A percentile compares a stretch with the other conserved stretches of the same genome.
phyloP scores from a whole-genome alignment of 345 rosid species.

The Citrus cavaleriei region DNA sequence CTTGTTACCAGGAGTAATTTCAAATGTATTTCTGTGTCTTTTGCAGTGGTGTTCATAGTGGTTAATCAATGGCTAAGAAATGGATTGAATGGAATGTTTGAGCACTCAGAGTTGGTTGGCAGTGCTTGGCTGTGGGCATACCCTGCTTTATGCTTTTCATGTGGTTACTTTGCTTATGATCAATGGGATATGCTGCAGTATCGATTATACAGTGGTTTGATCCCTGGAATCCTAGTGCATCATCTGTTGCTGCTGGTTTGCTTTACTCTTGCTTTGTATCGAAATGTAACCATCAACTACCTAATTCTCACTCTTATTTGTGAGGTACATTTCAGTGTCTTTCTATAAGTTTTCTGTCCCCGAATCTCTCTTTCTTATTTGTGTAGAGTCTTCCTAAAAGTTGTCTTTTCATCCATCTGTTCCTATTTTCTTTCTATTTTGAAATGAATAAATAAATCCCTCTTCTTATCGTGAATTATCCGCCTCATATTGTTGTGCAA shows the following conservation, averaged over 20 bases:
- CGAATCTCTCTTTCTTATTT: background rate
- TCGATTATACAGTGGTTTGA: constrained; percentile 65
- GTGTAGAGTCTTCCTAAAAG: background rate
- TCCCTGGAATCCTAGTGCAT: constrained; percentile 76
- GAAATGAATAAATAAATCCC: too few relatives aligned
- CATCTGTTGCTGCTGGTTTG: constrained; percentile 84
- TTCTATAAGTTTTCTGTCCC: background rate
- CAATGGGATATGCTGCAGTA: constrained; percentile 88
- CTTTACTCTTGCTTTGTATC: constrained; percentile 83
- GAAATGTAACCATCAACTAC: constrained; percentile 81
- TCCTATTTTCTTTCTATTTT: background rate
- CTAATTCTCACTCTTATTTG: constrained; percentile 83
- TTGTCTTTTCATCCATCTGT: background rate
- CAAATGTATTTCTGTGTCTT: constrained; percentile 3
- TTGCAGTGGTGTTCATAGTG: constrained; percentile 70
- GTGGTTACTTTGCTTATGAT: constrained; percentile 95
- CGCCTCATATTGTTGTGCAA: background rate
- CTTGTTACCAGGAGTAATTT: background rate
- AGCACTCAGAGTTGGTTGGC: constrained; percentile 63
- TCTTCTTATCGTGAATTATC: background rate
- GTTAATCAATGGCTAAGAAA: constrained; percentile 43
- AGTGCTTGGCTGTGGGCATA: constrained; percentile 80
- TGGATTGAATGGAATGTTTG: constrained; percentile 54
- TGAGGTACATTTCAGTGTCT: constrained; percentile 48
- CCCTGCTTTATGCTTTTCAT: constrained; percentile 76